Base-by-base conservation (phyloP, 345 rosid genomes). In the Hypericum androsaemum region DNA sequence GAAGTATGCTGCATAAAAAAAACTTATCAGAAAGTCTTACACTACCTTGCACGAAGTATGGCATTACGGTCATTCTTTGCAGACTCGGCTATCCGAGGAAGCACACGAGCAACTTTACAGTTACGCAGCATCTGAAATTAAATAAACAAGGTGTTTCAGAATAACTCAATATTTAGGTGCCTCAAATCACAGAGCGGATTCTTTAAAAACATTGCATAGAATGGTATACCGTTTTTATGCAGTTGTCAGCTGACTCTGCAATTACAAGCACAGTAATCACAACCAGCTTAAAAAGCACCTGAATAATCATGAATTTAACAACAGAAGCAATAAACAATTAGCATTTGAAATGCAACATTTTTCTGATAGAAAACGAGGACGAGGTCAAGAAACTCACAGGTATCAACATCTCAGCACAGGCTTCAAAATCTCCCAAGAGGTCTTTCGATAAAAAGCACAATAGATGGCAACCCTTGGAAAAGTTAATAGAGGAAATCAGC, bases 241-340 rank as follows among this genome's bases (percentile, higher is more conserved):
- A 92, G 79, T 73, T 92, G 72, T 92, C 98, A 1, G 98, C 90
- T 61, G 98, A 92, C 72, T 92, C 98, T 68, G 94, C 94, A 80
- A 92, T 92, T 65, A 92, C 98, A 74, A 92, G 98, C 57, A 88
- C 98, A 70, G 98, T 92, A 54, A 92, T 92, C 82, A 92, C 98
- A 68, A 92, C 98, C 65, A 92, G 77, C 95, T 92, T 92, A 88
- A 92, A 92, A 75, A 92, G 97, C 56, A 85, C 97, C 98, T 92
- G 90, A 73, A 75, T 56, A 80, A 58, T 52, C 59, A 63, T 51
- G 60, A 56, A 59, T 61, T 71, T 64, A 73, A 67, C 42, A 61
- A 10, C 35, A 65, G n/a, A 38, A 73, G 65, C 42, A 61, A 10
- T 35, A 65, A 12, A 38, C 53, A 57, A 52, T 61, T 39, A 53